phyloP scores from a whole-genome alignment of 805 yeast species.

The Candida ascalaphidarum region DNA sequence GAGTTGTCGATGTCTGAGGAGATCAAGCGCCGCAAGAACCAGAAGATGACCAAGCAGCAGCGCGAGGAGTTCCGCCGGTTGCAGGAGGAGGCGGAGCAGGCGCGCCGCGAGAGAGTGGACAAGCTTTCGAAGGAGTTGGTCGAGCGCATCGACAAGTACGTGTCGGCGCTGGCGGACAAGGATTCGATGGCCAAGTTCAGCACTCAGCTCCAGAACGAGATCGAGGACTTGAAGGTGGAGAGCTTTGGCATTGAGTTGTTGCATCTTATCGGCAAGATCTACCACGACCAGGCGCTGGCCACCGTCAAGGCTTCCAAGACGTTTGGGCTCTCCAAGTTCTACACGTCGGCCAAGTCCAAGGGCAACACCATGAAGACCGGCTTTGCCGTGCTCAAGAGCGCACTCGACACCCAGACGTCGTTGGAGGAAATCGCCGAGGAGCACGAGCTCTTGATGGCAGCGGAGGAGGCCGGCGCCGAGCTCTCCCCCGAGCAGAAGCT shows the following conservation, averaged over 20 bases:
- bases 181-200: constrained; percentile 53
- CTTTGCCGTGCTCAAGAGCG: constrained; percentile 71
- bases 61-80: constrained; percentile 43
- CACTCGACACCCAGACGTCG: constrained; percentile 78
- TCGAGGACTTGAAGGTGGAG: constrained; percentile 83
- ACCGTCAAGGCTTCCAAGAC: constrained; percentile 69
- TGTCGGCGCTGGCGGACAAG: constrained; percentile 52
- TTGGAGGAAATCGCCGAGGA: constrained; percentile 61
- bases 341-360: constrained; percentile 74
- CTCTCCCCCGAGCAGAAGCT: constrained; percentile 23
- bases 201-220: constrained; percentile 48
- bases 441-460: constrained; percentile 39
- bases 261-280: constrained; percentile 75
- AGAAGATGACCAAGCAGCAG: constrained; percentile 23
- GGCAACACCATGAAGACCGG: constrained; percentile 80
- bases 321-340: constrained; percentile 79
- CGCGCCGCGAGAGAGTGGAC: constrained; percentile 39
- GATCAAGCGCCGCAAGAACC: constrained; percentile 19
- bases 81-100: constrained; percentile 47
- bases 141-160: constrained; percentile 36
- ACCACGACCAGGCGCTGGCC: constrained; percentile 66
- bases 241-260: constrained; percentile 89
- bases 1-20: constrained; percentile 10
- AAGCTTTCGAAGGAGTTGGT: constrained; percentile 44
- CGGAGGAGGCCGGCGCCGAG: constrained; percentile 19